Evolutionary conservation across 257 asterid genomes (phyloP), one percentile per base, ranked within the genome.

Genomic region (Solanum sejunctum): DNA sequence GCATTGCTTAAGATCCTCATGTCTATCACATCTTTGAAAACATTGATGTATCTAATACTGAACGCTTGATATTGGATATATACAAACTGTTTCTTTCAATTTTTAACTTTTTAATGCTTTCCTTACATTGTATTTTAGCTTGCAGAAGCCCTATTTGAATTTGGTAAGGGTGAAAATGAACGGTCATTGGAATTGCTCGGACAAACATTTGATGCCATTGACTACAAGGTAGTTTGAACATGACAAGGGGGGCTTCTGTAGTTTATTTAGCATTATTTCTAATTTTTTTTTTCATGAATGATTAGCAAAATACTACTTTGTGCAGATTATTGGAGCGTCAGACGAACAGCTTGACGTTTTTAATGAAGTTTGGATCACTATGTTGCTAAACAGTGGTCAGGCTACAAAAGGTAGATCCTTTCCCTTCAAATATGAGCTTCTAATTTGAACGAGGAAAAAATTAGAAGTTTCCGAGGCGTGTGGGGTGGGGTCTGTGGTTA

Each of bases 341-440:
- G 98, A 96, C 77, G 99, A 96, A 89, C 99, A 96, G 82, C 91
- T 93, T 32, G 99, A 96, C 32, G 98, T 94, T 26, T 97, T 97
- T 87, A 91, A 86, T 39, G 98, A 95, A 87, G 84, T 97, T 18
- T 93, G 96, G 85, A 87, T 92, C 84, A 87, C 79, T 58, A 83
- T 94, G 88, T 92, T 97, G 85, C 90, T 95, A 36, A 87, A 89
- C 43, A 84, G 89, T 0, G 97, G 97, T 85, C 93, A 92, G 80
- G 85, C 94, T 58, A 67, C 78, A 6, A 78, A 66, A 85, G 99
- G 99, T 95, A 85, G 13, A 78, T 43, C 49, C 7, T 52, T 72
- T 45, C 41, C 41, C 41, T 63, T 21, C 41, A 9, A 23, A 63
- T 26, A 26, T 26, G 18, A 45, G 56, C 80, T 45, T 41, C 36